These are phyloP conservation scores for Trichoderma semiorbis DNA, from an alignment of 2,329 filamentous ascomycete genomes.

Conservation along the genomic window DNA sequence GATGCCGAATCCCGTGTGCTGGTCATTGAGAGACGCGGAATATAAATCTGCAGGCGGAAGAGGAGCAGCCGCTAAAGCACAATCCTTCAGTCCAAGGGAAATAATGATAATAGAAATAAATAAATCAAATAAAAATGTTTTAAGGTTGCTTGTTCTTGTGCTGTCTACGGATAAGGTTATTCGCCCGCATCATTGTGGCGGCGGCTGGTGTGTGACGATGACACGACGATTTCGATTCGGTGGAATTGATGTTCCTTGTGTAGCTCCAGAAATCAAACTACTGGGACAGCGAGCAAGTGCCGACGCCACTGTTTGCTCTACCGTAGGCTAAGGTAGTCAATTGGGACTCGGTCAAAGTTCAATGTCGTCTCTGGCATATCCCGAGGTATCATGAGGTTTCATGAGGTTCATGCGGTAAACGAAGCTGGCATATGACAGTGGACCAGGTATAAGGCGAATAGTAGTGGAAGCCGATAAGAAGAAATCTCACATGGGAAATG, in stretches of 20 bases:
- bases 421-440: too few species aligned
- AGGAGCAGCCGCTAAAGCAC: neutral
- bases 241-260: neutral
- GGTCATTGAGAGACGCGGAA: neutral
- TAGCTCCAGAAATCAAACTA: neutral
- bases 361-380: too few species aligned
- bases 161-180: neutral
- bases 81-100: neutral
- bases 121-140: neutral
- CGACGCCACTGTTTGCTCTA: neutral
- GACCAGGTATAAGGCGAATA: neutral
- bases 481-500: neutral
- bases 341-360: too few species aligned
- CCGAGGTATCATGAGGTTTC: too few species aligned
- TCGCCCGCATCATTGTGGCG: neutral
- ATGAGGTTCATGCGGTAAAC: too few species aligned
- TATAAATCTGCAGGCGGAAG: neutral
- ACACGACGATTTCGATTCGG: neutral
- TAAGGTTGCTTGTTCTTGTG: neutral
- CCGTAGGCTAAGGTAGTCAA: neutral
- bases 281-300: neutral
- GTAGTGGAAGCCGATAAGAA: neutral
- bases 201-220: neutral
- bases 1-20: neutral
- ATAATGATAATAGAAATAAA: neutral